A percentile compares a stretch with the other conserved stretches of the same genome.
Conservation (phyloP, 2,329 filamentous ascomycete species). For the Tolypocladium inflatum region DNA sequence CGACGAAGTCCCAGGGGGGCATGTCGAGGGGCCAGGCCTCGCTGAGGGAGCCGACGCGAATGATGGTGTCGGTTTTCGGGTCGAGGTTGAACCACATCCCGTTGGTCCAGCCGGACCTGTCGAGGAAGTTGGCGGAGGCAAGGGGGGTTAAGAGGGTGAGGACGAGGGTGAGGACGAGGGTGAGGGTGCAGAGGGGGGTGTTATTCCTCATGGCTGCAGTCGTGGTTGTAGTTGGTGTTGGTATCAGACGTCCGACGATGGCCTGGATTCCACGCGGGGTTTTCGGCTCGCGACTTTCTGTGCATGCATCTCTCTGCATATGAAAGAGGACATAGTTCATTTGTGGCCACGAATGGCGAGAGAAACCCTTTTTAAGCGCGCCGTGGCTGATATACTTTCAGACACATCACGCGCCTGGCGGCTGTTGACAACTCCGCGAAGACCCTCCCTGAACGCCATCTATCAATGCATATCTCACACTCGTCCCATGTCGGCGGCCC, state of each 20-base stretch:
- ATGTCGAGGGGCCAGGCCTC: slow-evolving; percentile 1
- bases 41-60: background rate
- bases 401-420: background rate
- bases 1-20: slow-evolving; percentile 40
- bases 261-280: too few species aligned
- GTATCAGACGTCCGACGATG: too few species aligned
- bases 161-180: background rate
- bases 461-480: background rate
- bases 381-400: background rate
- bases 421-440: background rate
- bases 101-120: background rate
- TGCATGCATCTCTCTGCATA: too few species aligned
- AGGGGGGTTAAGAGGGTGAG: background rate
- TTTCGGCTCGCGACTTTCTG: too few species aligned
- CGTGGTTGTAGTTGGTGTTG: background rate
- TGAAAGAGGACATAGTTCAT: too few species aligned
- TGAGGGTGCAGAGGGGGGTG: background rate
- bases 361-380: background rate
- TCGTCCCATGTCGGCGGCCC: background rate
- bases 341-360: too few species aligned
- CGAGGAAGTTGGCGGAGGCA: background rate
- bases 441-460: background rate
- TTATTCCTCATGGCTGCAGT: background rate
- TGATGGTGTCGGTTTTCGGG: background rate
- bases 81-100: background rate